These are phyloP conservation scores for Alternaria panax DNA, from an alignment of 2,329 filamentous ascomycete genomes.

Conservation along the genomic window DNA sequence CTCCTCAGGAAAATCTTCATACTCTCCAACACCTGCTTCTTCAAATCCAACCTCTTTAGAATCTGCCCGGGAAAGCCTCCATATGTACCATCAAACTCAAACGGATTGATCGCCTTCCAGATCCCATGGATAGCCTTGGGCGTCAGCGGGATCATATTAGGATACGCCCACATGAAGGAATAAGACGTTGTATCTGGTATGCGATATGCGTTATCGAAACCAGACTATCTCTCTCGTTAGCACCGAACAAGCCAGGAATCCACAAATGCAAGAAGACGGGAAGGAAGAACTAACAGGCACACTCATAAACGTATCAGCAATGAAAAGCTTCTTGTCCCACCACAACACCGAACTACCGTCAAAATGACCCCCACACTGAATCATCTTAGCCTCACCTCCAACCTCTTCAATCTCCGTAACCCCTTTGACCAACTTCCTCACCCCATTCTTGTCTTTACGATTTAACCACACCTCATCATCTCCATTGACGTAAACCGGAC, in stretches of 20 bases:
- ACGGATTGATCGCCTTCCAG: constrained; percentile 70
- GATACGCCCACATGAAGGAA: constrained; percentile 74
- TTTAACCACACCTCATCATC: constrained; percentile 73
- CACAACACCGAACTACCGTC: constrained; percentile 74
- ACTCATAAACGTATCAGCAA: constrained; percentile 79
- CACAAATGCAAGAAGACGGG: background rate
- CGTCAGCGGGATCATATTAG: constrained; percentile 68
- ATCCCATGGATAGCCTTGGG: constrained; percentile 70
- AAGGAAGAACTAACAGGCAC: constrained; percentile 61
- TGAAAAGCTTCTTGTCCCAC: constrained; percentile 65
- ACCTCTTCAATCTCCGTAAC: constrained; percentile 55
- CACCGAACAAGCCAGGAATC: background rate
- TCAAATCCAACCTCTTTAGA: constrained; percentile 64
- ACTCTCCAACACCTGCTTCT: constrained; percentile 73
- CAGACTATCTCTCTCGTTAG: constrained; percentile 30
- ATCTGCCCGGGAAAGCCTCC: constrained; percentile 72
- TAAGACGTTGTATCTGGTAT: constrained; percentile 60
- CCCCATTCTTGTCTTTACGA: constrained; percentile 53
- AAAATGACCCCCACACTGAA: constrained; percentile 82
- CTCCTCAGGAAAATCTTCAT: constrained; percentile 74
- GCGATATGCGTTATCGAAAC: constrained; percentile 49
- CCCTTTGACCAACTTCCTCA: constrained; percentile 56
- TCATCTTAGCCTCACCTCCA: constrained; percentile 56
- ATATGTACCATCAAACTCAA: constrained; percentile 71
- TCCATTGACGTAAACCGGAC: constrained; percentile 71